Conservation (phyloP, 129 eudicot species). For the Centella asiatica region DNA sequence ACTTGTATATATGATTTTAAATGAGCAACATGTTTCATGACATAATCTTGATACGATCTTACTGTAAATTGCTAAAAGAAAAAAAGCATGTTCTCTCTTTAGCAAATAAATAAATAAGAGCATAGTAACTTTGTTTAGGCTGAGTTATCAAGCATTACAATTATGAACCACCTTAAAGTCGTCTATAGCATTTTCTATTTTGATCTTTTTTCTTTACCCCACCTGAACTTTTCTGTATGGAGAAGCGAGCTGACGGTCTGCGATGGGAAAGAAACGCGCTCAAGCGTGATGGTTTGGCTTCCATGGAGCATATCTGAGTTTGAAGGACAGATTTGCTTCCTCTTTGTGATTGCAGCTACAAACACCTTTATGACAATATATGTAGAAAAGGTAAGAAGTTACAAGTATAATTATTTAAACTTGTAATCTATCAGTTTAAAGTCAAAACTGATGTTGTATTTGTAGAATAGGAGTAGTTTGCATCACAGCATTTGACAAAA, state of each 20-base stretch:
- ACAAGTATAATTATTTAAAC: neutral
- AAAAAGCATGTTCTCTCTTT: too few species aligned
- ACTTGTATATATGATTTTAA: too few species aligned
- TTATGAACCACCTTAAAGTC: neutral
- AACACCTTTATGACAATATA: slow-evolving; percentile 33
- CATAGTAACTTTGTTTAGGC: too few species aligned
- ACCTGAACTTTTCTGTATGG: slow-evolving; percentile 75
- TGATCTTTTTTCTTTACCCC: neutral
- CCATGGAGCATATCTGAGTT: slow-evolving; percentile 52
- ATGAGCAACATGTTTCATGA: neutral
- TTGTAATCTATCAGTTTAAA: too few species aligned
- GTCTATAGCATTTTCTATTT: neutral
- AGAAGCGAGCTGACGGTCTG: slow-evolving; percentile 35
- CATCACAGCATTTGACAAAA: too few species aligned
- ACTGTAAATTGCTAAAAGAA: neutral
- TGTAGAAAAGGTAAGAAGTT: neutral
- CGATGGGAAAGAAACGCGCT: slow-evolving; percentile 20
- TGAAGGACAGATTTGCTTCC: slow-evolving; percentile 75
- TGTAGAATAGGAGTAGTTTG: too few species aligned
- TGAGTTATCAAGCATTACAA: too few species aligned
- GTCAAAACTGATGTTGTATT: too few species aligned
- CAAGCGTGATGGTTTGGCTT: slow-evolving; percentile 30
- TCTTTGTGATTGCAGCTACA: slow-evolving; percentile 70
- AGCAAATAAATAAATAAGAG: too few species aligned
- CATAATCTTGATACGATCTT: neutral